Evolutionary conservation across 1,284 basidiomycete species (phyloP).

Genomic region (Austroboletus niveus): DNA sequence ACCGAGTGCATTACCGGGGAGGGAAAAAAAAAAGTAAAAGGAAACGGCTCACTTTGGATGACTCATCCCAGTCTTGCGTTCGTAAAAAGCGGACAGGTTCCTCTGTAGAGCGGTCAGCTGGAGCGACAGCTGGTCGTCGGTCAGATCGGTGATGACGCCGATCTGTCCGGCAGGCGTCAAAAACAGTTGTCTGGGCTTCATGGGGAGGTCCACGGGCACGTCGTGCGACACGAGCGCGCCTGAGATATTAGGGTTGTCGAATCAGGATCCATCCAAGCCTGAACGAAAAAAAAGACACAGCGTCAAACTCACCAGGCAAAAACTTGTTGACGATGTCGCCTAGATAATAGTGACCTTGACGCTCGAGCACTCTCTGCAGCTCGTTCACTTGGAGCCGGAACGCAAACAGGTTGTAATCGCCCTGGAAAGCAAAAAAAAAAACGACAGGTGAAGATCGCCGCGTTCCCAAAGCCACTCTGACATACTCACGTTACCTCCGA

Average conservation of each 20-base stretch:
- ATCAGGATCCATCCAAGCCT: too few species aligned
- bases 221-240: constrained; percentile 47
- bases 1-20: too few species aligned
- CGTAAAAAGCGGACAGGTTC: constrained; percentile 63
- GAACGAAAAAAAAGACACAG: too few species aligned
- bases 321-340: constrained; percentile 75
- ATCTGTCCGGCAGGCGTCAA: constrained; percentile 82
- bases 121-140: constrained; percentile 52
- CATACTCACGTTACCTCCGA: constrained; percentile 72
- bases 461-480: too few species aligned
- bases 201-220: constrained; percentile 32
- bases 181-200: constrained; percentile 68
- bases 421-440: constrained; percentile 39
- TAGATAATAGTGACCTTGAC: constrained; percentile 62
- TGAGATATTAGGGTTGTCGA: constrained; percentile 14
- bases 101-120: constrained; percentile 75
- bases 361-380: constrained; percentile 47
- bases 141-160: constrained; percentile 72
- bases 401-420: constrained; percentile 75
- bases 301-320: constrained; percentile 47
- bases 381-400: constrained; percentile 51
- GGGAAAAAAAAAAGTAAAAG: too few species aligned
- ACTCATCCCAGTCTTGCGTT: constrained; percentile 56
- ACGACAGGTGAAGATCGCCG: too few species aligned
- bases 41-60: constrained; percentile 56